Evolutionary conservation across 371 early-diverging fungal species (phyloP).

Genomic region (Racocetra persica): DNA sequence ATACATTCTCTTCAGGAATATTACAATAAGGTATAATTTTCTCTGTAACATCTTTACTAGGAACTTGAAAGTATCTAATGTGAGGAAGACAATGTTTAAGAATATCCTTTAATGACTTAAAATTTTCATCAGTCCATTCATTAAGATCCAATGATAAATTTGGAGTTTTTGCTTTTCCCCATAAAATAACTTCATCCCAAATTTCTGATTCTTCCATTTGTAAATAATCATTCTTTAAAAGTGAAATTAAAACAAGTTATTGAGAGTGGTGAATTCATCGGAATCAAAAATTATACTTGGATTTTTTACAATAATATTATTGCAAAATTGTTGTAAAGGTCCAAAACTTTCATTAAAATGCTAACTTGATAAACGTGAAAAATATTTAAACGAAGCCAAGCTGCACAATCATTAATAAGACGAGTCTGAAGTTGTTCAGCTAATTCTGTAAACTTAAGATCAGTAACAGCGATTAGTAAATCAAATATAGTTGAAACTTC

Average conservation of each 20-base stretch:
- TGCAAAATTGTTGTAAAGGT: constrained; percentile 7
- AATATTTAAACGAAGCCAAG: constrained; percentile 11
- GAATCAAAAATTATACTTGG: constrained; percentile 15
- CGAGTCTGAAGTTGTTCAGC: not conserved
- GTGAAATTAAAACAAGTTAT: not conserved
- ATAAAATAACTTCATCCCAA: constrained; percentile 25
- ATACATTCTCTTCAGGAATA: constrained; percentile 22
- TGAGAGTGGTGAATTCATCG: not conserved
- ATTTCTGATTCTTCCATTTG: constrained; percentile 37
- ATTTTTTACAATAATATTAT: not conserved
- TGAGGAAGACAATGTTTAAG: constrained; percentile 19
- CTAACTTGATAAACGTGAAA: not conserved
- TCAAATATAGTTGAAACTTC: constrained; percentile 7
- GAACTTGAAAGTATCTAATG: constrained; percentile 36
- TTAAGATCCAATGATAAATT: not conserved
- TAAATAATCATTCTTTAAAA: constrained; percentile 14
- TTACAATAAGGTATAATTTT: constrained; percentile 12
- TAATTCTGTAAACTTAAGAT: constrained; percentile 5
- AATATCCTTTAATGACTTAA: constrained; percentile 10
- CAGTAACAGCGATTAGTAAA: constrained; percentile 3
- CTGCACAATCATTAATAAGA: not conserved
- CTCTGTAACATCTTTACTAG: constrained; percentile 1
- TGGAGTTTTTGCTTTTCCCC: constrained; percentile 12
- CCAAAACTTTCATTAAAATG: not conserved
- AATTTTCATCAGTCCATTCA: constrained; percentile 23